Base-by-base conservation (phyloP, 1,284 basidiomycete species). In the Puccinia brachypodii region DNA sequence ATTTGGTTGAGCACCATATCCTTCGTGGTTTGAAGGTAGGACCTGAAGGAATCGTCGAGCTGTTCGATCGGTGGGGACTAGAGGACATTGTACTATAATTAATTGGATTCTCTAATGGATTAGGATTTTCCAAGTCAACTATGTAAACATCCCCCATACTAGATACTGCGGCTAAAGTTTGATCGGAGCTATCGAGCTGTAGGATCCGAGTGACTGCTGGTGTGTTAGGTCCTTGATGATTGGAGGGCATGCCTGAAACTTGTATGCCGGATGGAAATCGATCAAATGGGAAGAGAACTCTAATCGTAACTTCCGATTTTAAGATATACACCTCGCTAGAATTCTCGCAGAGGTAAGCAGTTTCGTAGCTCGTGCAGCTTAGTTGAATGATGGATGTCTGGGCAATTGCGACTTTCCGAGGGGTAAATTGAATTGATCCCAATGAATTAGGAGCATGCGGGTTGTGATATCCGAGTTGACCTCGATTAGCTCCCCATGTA, bases 401-500 rank as follows among this genome's bases (percentile, higher is more conserved):
- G 44, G 96, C 89, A 83, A 91, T 92, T 0, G 95, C 92, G 6
- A 95, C 95, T 83, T 92, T 91, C 56, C 95, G 89, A 0, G 96
- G 96, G 2, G 90, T 85, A 1, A 93, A 86, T 86, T 98, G 96
- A 0, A 93, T 88, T 85, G 91, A 92, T 83, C 93, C 92, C 9
- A 68, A 44, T n/a, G 58, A 64, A 83, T 94, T 94, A 0, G 92
- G 92, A 92, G 81, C 13, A 47, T 66, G 56, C n/a, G 28, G n/a
- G 40, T 78, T 76, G n/a, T 85, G 85, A 85, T 87, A 87, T 82
- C 96, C 96, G 3, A 99, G 89, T 86, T 99, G 97, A 0, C 97
- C 97, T 44, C 90, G 90, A 87, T 98, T 98, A 33, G 93, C 95
- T 0, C 96, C 97, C 96, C 96, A 99, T 0, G 96, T 97, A 87